A percentile compares a stretch with the other conserved stretches of the same genome.
Evolutionary conservation across 371 early-diverging fungal genomes (phyloP).

Genomic region (Sanchytrium tribonematis): DNA sequence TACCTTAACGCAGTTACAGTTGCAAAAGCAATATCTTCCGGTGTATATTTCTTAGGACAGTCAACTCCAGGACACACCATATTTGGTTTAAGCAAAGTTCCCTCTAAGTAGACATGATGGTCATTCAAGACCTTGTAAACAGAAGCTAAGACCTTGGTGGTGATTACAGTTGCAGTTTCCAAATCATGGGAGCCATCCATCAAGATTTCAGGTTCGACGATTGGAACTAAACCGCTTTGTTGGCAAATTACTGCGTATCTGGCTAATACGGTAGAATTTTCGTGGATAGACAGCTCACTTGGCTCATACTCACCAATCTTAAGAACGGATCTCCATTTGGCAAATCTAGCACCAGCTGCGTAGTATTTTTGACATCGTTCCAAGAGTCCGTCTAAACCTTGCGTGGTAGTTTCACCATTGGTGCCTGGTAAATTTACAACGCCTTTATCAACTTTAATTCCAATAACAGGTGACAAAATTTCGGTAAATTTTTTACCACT

Average conservation of each 20-base stretch:
- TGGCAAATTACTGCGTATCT: slow-evolving; percentile 35
- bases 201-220: slow-evolving; percentile 38
- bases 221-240: slow-evolving; percentile 27
- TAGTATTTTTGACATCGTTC: slow-evolving; percentile 21
- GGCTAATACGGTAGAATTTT: slow-evolving; percentile 31
- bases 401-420: slow-evolving; percentile 27
- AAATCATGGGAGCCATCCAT: slow-evolving; percentile 31
- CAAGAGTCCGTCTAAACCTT: slow-evolving; percentile 29
- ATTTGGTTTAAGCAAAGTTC: slow-evolving; percentile 31
- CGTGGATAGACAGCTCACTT: slow-evolving; percentile 18
- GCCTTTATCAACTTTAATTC: slow-evolving; percentile 36
- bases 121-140: slow-evolving; percentile 21
- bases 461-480: slow-evolving; percentile 17
- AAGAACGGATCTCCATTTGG: slow-evolving; percentile 36
- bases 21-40: slow-evolving; percentile 20
- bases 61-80: slow-evolving; percentile 29
- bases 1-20: slow-evolving; percentile 24
- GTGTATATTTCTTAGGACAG: slow-evolving; percentile 15
- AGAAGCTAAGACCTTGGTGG: slow-evolving; percentile 21
- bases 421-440: slow-evolving; percentile 19
- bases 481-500: slow-evolving; percentile 21
- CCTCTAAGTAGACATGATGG: slow-evolving; percentile 27
- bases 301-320: slow-evolving; percentile 19
- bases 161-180: slow-evolving; percentile 17
- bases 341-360: slow-evolving; percentile 25